These are phyloP conservation scores for Apiospora phragmitis DNA, from an alignment of 2,329 filamentous ascomycete species.

Conservation along the genomic window DNA sequence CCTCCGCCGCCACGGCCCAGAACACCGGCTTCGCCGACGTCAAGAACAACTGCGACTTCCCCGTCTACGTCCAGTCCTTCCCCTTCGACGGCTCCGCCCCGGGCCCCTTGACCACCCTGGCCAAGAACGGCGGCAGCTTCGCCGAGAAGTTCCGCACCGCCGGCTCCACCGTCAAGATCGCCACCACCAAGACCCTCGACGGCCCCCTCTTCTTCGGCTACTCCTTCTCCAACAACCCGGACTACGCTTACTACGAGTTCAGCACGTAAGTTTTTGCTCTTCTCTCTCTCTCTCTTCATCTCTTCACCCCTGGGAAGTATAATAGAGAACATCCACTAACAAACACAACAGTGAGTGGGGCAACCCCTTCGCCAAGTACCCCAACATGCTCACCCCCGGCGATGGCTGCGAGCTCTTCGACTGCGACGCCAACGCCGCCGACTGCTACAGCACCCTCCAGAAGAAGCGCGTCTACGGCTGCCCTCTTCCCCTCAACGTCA, in stretches of 20 bases:
- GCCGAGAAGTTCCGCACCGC: slow-evolving; percentile 33
- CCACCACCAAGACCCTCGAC: slow-evolving; percentile 36
- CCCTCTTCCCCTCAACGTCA: slow-evolving; percentile 40
- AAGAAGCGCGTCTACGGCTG: slow-evolving; percentile 41
- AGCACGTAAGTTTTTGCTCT: slow-evolving; percentile 32
- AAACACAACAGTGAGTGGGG: slow-evolving; percentile 31
- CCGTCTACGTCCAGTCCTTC: slow-evolving; percentile 39
- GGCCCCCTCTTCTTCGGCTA: slow-evolving; percentile 44
- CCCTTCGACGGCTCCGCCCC: slow-evolving; percentile 33
- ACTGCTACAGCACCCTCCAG: slow-evolving; percentile 41
- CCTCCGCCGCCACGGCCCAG: slow-evolving; percentile 34
- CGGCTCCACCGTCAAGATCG: slow-evolving; percentile 43
- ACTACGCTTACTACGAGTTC: slow-evolving; percentile 42
- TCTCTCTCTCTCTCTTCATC: slow-evolving; percentile 10
- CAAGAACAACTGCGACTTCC: slow-evolving; percentile 33
- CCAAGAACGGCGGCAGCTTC: slow-evolving; percentile 34
- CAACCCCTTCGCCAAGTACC: slow-evolving; percentile 40
- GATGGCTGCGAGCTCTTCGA: slow-evolving; percentile 39
- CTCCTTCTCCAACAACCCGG: slow-evolving; percentile 36
- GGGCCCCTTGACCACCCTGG: slow-evolving; percentile 34
- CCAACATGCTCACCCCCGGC: slow-evolving; percentile 38
- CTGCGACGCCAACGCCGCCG: slow-evolving; percentile 35
- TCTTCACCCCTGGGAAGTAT: too few relatives aligned
- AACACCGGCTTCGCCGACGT: slow-evolving; percentile 30
- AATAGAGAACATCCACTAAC: background rate